Percentiles rank a stretch among this genome's conserved stretches.
Conservation (phyloP, 2,329 filamentous ascomycete genomes). For the Cladosporium velox region DNA sequence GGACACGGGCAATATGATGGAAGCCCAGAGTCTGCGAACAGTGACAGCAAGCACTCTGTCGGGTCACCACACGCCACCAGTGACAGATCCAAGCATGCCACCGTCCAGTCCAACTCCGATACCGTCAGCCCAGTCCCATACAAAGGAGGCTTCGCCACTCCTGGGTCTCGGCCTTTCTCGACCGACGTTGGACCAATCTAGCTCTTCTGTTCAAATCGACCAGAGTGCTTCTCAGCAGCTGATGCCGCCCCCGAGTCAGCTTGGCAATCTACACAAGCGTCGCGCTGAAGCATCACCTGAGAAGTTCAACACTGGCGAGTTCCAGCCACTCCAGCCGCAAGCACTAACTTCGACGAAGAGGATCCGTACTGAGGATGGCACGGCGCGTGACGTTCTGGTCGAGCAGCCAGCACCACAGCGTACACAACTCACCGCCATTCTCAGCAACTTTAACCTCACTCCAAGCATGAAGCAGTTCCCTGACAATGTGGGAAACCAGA, state of each 20-base stretch:
- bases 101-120: background rate
- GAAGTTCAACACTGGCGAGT: constrained; percentile 31
- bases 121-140: background rate
- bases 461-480: background rate
- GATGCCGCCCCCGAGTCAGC: constrained; percentile 5
- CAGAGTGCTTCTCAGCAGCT: background rate
- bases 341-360: background rate
- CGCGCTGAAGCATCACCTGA: constrained; percentile 31
- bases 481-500: background rate
- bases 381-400: background rate
- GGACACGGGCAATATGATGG: background rate
- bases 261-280: constrained; percentile 30
- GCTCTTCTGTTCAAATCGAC: background rate
- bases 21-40: background rate
- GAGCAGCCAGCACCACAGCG: background rate
- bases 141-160: constrained; percentile 6
- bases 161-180: constrained; percentile 14
- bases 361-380: constrained; percentile 2
- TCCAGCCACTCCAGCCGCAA: constrained; percentile 27
- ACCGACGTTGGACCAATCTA: constrained; percentile 11
- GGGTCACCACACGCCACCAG: background rate
- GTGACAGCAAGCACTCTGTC: background rate
- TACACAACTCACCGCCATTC: constrained; percentile 6
- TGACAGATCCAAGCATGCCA: constrained; percentile 8
- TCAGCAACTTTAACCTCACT: constrained; percentile 15